phyloP scores from a whole-genome alignment of 2,329 filamentous ascomycete species.

The Colletotrichum destructivum region DNA sequence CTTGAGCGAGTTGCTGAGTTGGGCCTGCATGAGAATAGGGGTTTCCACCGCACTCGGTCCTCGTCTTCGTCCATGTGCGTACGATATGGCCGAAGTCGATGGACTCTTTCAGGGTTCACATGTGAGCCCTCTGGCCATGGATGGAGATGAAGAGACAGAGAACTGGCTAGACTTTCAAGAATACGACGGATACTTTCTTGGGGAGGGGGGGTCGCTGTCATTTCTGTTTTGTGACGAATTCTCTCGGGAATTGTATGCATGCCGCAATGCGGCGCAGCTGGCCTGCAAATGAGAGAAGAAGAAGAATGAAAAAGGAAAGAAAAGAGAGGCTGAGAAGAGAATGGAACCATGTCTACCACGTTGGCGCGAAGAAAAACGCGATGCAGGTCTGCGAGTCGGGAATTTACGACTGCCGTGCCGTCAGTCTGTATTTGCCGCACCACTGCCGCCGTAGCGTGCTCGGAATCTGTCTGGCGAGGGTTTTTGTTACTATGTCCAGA shows the following conservation, averaged over 20 bases:
- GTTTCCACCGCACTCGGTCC: background rate
- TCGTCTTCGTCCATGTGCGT: too few relatives aligned
- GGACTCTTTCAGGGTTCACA: background rate
- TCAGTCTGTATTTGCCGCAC: slow-evolving; percentile 9
- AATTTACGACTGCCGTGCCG: slow-evolving; percentile 31
- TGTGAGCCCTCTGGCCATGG: background rate
- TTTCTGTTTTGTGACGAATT: background rate
- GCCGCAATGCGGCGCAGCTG: slow-evolving; percentile 3
- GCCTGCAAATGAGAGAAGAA: background rate
- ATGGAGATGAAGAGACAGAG: background rate
- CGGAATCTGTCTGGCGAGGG: too few relatives aligned
- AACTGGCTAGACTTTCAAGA: background rate
- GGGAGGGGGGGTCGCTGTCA: background rate
- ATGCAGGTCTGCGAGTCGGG: slow-evolving; percentile 14
- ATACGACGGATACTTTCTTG: background rate
- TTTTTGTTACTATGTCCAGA: background rate
- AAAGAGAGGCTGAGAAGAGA: background rate
- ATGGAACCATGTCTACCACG: slow-evolving; percentile 17
- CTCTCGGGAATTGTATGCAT: background rate
- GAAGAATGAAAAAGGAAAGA: too few relatives aligned
- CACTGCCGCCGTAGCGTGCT: background rate
- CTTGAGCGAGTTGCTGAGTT: slow-evolving; percentile 9
- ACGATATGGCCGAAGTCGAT: slow-evolving; percentile 9
- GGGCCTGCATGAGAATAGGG: slow-evolving; percentile 20
- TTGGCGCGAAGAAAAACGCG: slow-evolving; percentile 16